Evolutionary conservation across 2,329 filamentous ascomycete genomes (phyloP).

Genomic region (Talaromyces sp.): DNA sequence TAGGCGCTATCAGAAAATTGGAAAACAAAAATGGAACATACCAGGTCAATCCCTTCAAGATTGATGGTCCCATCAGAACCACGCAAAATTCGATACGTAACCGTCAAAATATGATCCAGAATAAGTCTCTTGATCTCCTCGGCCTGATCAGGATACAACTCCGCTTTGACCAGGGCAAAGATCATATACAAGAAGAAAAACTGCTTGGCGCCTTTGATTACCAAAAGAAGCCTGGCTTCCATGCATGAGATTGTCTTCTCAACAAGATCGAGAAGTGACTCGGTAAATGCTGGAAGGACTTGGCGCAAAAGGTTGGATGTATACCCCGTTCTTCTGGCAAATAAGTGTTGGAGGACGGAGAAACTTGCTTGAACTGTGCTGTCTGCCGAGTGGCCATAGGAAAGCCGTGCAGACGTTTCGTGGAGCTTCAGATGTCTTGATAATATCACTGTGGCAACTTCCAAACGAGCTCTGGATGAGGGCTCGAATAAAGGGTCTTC

Average conservation of each 20-base stretch:
- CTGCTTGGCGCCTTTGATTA: constrained; percentile 36
- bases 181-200: constrained; percentile 38
- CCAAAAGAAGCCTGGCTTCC: constrained; percentile 27
- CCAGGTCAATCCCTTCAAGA: constrained; percentile 7
- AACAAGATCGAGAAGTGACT: constrained; percentile 30
- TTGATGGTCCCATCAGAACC: constrained; percentile 19
- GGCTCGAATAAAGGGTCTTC: constrained; percentile 30
- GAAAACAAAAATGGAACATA: constrained; percentile 1
- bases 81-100: constrained; percentile 31
- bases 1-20: not conserved
- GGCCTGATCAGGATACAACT: constrained; percentile 31
- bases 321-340: constrained; percentile 24
- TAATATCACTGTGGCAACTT: constrained; percentile 34
- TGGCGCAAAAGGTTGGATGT: constrained; percentile 18
- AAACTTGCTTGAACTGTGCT: constrained; percentile 35
- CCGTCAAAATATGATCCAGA: constrained; percentile 31
- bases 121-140: constrained; percentile 32
- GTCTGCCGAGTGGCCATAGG: constrained; percentile 32
- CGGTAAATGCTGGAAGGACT: constrained; percentile 27
- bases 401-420: constrained; percentile 29
- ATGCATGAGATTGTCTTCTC: constrained; percentile 28
- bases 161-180: constrained; percentile 30
- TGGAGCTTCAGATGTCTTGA: constrained; percentile 32
- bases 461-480: constrained; percentile 32
- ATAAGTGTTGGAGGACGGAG: constrained; percentile 35